Evolutionary conservation across 345 rosid species (phyloP), one percentile per base, ranked within the genome.

Genomic region (Eucalyptus tenuipes): DNA sequence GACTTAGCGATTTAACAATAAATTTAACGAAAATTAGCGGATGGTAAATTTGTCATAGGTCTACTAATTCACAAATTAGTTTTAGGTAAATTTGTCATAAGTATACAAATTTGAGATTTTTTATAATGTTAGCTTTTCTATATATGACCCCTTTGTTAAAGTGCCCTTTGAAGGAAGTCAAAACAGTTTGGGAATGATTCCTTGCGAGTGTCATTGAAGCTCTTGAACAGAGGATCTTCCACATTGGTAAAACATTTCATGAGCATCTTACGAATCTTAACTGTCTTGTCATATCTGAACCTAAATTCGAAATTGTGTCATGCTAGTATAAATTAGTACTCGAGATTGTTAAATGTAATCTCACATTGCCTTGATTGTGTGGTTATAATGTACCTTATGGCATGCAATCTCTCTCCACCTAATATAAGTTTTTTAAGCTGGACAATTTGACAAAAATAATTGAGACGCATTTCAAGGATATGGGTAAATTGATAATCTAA

Each of bases 51-150:
- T 50, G 22, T 50, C 53, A 50, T 1, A 50, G 0, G 20, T 16
- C 4, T 50, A 50, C 2, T 0, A 50, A 50, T 17, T 50, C 53
- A 50, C 2, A 16, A 50, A 1, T 50, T 16, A 50, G 0, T 50
- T 49, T 50, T 50, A 50, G 20, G 1, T 50, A 17, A 50, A 50
- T 50, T 50, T 50, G 0, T 50, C 1, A 50, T 50, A 50, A 50
- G 0, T 50, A 3, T 50, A 50, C 0, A 0, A 0, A 50, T 50
- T 50, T 50, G 0, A 50, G 1, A 1, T 6, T 50, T 16, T 50
- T 50, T 1, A 50, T 50, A 0, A 50, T 7, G 0, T 50, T 50
- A 50, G 4, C 0, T 3, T 50, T 59, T 12, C 66, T 0, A 25
- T 59, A 12, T 25, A 5, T 27, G 13, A 7, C 31, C 66, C 66